Base-by-base conservation (phyloP, 2,329 filamentous ascomycete species). In the Emericellopsis atlantica region DNA sequence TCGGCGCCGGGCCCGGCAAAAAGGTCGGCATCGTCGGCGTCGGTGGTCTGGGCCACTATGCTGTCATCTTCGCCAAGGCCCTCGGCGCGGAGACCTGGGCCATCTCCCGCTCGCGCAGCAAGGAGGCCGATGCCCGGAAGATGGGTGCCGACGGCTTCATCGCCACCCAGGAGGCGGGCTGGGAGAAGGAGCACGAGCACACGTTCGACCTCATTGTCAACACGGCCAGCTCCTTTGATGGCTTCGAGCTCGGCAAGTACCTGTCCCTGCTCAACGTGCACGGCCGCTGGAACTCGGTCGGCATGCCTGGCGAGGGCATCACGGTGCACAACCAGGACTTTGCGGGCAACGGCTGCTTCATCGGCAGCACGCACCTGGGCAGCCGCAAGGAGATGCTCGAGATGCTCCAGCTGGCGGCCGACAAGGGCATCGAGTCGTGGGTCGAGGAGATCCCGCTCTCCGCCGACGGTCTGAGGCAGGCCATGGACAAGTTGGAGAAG, bases 221-320 rank as follows among this genome's bases (percentile, higher is more conserved):
- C 70, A 81, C 77, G 7, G 81, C 84, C 50, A 84, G 77, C 54
- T 77, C 72, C 31, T 80, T 75, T 40, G 74, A 79, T 40, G 71
- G 69, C 37, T 85, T 86, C 62, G 75, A 85, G 54, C 65, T 86
- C 26, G 61, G 63, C 40, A 72, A 80, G 47, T 93, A 92, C 66
- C 75, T 93, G 53, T 76, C 74, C 45, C 74, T 88, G 52, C 73
- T 93, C 57, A 87, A 90, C 61, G 79, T 90, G 43, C 84, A 88
- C 64, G 84, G 82, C 44, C 74, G 72, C 55, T 92, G 84, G 76
- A 76, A 90, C 58, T 84, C 74, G 52, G 83, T 90, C 41, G 85
- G 84, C 34, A 69, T 92, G 54, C 85, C 85, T 4, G 81, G 85
- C 46, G 77, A 81, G 36, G 76, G 85, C 10, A 76, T 84, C 43